A percentile compares a stretch with the other conserved stretches of the same genome.
These are phyloP conservation scores for Mychonastes homosphaera DNA, from an alignment of 139 green algal species.

Conservation along the genomic window DNA sequence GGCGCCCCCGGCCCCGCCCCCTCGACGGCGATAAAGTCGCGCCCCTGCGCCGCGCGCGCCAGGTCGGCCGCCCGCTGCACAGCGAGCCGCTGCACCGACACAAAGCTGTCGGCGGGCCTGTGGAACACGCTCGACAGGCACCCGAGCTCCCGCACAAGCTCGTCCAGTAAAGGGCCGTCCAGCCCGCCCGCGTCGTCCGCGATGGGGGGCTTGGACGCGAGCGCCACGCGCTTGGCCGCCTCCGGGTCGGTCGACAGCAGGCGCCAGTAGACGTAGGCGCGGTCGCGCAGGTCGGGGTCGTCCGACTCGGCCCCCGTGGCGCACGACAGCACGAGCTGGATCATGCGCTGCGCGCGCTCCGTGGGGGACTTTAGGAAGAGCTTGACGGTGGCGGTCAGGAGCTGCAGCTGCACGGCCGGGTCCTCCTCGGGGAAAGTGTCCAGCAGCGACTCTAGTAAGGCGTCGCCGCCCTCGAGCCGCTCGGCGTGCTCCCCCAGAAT, in stretches of 20 bases:
- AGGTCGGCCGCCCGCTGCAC: slow-evolving; percentile 52
- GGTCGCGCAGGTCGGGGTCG: slow-evolving; percentile 94
- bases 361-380: slow-evolving; percentile 93
- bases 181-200: slow-evolving; percentile 51
- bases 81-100: slow-evolving; percentile 56
- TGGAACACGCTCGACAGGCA: slow-evolving; percentile 84
- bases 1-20: slow-evolving; percentile 7
- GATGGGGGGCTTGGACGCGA: slow-evolving; percentile 90
- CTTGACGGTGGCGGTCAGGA: slow-evolving; percentile 96
- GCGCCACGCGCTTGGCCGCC: slow-evolving; percentile 87
- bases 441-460: slow-evolving; percentile 93
- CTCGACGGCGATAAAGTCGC: not conserved
- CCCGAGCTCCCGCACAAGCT: slow-evolving; percentile 48
- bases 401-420: slow-evolving; percentile 86
- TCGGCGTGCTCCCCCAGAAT: slow-evolving; percentile 99
- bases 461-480: slow-evolving; percentile 96
- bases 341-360: slow-evolving; percentile 86
- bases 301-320: slow-evolving; percentile 92
- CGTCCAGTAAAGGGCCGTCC: slow-evolving; percentile 67
- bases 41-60: not conserved
- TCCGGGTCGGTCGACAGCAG: slow-evolving; percentile 93
- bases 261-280: slow-evolving; percentile 98
- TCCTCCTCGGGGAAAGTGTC: slow-evolving; percentile 94
- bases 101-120: slow-evolving; percentile 79
- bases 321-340: slow-evolving; percentile 79